Conservation (phyloP, 2,329 filamentous ascomycete species). For the Ophiostoma fasciatum region DNA sequence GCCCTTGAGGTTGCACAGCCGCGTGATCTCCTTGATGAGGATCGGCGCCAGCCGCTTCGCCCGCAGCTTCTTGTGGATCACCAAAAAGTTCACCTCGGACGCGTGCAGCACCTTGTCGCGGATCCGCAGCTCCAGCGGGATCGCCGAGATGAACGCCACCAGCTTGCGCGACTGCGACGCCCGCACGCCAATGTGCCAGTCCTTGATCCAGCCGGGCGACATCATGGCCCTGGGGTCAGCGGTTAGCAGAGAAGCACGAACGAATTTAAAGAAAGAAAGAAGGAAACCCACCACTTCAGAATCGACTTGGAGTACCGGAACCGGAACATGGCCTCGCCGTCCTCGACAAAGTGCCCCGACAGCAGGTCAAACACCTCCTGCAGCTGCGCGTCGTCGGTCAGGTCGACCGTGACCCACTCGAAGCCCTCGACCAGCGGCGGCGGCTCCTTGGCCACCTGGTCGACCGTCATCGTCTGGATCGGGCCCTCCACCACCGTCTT, state of each 20-base stretch:
- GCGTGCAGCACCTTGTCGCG: slow-evolving; percentile 60
- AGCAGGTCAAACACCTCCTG: slow-evolving; percentile 86
- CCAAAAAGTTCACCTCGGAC: slow-evolving; percentile 96
- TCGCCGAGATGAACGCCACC: slow-evolving; percentile 89
- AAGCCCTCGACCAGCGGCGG: slow-evolving; percentile 66
- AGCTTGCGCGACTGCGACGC: slow-evolving; percentile 71
- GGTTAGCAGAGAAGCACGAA: too few relatives aligned
- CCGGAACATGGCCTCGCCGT: slow-evolving; percentile 91
- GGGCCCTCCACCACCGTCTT: slow-evolving; percentile 48
- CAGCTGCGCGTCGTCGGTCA: slow-evolving; percentile 62
- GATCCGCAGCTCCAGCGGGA: slow-evolving; percentile 71
- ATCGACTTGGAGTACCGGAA: slow-evolving; percentile 91
- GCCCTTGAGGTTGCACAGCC: slow-evolving; percentile 71
- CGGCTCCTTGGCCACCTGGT: slow-evolving; percentile 65
- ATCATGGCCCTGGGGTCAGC: slow-evolving; percentile 59
- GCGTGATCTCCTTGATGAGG: slow-evolving; percentile 94
- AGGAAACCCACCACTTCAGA: slow-evolving; percentile 57
- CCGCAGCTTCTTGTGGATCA: slow-evolving; percentile 94
- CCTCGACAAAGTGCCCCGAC: slow-evolving; percentile 91
- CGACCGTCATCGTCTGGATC: slow-evolving; percentile 64
- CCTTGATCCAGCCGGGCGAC: slow-evolving; percentile 81
- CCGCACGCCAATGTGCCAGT: slow-evolving; percentile 92
- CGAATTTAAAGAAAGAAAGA: too few relatives aligned
- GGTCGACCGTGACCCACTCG: slow-evolving; percentile 86
- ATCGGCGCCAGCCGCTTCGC: slow-evolving; percentile 85